A percentile compares a stretch with the other conserved stretches of the same genome.
Conservation (phyloP, 768 basidiomycete genomes). For the Termitomyces sp. region DNA sequence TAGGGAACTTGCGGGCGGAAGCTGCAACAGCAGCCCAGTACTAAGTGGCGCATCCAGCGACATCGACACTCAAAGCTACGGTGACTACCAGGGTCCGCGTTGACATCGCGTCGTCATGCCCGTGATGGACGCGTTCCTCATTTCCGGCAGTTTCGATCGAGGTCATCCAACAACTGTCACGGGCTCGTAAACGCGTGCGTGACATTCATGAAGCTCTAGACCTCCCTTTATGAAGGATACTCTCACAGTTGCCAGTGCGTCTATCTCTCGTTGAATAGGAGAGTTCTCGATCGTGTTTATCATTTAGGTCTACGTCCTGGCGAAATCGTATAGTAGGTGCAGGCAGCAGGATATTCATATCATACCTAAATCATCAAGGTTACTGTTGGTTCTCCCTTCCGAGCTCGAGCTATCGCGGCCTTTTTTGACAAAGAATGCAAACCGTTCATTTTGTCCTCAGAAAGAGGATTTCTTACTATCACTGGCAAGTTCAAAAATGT, state of each 20-base stretch:
- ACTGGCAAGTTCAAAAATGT: slow-evolving; percentile 59
- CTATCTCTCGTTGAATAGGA: background rate
- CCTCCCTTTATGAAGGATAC: slow-evolving; percentile 27
- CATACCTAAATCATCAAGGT: slow-evolving; percentile 33
- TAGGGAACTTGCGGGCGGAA: too few relatives aligned
- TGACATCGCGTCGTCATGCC: too few relatives aligned
- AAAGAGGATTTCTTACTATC: slow-evolving; percentile 71
- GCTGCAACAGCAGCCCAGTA: too few relatives aligned
- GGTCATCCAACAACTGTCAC: too few relatives aligned
- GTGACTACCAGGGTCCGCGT: too few relatives aligned
- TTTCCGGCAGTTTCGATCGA: too few relatives aligned
- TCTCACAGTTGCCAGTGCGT: slow-evolving; percentile 64
- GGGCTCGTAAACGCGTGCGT: too few relatives aligned
- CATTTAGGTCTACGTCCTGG: slow-evolving; percentile 72
- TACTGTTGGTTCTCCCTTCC: slow-evolving; percentile 69
- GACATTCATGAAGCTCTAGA: background rate
- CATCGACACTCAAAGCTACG: too few relatives aligned
- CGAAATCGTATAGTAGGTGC: slow-evolving; percentile 65
- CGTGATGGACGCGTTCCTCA: too few relatives aligned
- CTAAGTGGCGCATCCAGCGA: too few relatives aligned
- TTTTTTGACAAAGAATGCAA: slow-evolving; percentile 54
- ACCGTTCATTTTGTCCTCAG: slow-evolving; percentile 60
- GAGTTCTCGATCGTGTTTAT: slow-evolving; percentile 54
- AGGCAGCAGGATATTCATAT: background rate
- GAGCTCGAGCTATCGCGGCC: slow-evolving; percentile 54